These are phyloP conservation scores for Aspergillus affinis DNA, from an alignment of 495 filamentous ascomycete genomes.

Conservation along the genomic window DNA sequence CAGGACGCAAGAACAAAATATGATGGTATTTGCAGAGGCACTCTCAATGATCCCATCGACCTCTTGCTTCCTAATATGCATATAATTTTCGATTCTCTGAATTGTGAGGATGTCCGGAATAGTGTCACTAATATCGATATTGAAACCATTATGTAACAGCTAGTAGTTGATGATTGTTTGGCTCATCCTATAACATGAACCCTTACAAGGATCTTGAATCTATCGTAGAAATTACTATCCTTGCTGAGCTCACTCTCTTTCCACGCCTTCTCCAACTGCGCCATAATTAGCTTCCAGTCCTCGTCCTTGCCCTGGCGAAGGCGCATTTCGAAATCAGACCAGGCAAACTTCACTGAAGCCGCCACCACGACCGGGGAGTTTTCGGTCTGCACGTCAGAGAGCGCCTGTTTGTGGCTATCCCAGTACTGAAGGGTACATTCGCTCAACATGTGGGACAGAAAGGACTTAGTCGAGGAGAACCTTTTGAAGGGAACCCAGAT, in stretches of 20 bases:
- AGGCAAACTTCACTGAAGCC: constrained; percentile 14
- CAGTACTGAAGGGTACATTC: constrained; percentile 3
- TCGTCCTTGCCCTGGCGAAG: constrained; percentile 8
- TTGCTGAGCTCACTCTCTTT: constrained; percentile 2
- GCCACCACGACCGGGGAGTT: not conserved
- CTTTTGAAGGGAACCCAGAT: constrained; percentile 20
- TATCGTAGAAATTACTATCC: not conserved
- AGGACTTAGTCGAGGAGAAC: constrained; percentile 11
- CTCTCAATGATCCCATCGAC: constrained; percentile 68
- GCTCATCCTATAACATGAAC: constrained; percentile 6
- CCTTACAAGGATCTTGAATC: constrained; percentile 9
- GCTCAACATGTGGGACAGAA: constrained; percentile 17
- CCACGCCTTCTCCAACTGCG: constrained; percentile 15
- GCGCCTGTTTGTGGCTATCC: not conserved
- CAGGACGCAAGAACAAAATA: too few species aligned
- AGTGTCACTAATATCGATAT: constrained; percentile 97
- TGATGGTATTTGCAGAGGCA: constrained; percentile 70
- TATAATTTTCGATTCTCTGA: constrained; percentile 73
- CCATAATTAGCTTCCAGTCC: constrained; percentile 6
- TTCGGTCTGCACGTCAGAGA: not conserved
- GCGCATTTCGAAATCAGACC: constrained; percentile 13
- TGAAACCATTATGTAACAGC: constrained; percentile 97
- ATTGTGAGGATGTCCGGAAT: constrained; percentile 86
- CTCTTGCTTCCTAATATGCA: constrained; percentile 75
- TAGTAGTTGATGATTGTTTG: constrained; percentile 95